Conservation (phyloP, 352 stramenopile genomes). For the Poterioochromonas sp. region DNA sequence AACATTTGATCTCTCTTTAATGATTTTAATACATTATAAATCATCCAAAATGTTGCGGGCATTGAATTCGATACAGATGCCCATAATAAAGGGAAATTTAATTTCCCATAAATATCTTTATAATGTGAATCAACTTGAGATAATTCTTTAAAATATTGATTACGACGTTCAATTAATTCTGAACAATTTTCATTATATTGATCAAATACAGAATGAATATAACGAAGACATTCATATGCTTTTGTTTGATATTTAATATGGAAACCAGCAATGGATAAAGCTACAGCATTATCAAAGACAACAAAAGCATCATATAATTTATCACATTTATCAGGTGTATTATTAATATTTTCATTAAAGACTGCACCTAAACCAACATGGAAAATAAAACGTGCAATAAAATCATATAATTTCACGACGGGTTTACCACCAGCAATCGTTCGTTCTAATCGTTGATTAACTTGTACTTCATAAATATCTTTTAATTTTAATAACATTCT, state of each 20-base stretch:
- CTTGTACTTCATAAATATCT: too few relatives aligned
- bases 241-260: neutral
- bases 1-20: neutral
- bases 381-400: neutral
- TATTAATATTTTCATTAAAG: neutral
- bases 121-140: neutral
- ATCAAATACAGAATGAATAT: neutral
- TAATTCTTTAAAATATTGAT: neutral
- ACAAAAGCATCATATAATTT: neutral
- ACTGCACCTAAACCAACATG: neutral
- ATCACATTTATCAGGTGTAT: neutral
- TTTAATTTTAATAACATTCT: too few relatives aligned
- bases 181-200: neutral
- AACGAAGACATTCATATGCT: neutral
- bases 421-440: neutral
- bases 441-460: too few relatives aligned
- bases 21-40: neutral
- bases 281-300: neutral
- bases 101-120: too few relatives aligned
- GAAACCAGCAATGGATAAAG: neutral
- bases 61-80: neutral
- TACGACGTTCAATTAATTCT: neutral
- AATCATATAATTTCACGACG: neutral
- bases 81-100: neutral
- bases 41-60: neutral